Percentiles rank a stretch among this genome's conserved stretches.
Conservation (phyloP, 176 grass and related monocot genomes). For the Oryza meridionalis region DNA sequence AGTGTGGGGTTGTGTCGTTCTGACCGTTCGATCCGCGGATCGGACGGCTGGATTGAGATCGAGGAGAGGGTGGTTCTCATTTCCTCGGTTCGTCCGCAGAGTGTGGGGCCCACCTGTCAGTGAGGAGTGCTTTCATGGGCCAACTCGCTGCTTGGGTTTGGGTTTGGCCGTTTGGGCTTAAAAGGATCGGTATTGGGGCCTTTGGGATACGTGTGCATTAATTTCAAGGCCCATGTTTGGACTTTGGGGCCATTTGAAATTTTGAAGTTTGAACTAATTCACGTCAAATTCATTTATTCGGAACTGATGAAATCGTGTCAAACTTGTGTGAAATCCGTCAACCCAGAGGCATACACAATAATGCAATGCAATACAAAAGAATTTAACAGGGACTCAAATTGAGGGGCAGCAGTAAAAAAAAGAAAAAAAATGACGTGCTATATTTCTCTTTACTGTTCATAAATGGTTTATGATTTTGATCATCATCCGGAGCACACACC, state of each 20-base stretch:
- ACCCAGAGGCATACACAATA: neutral
- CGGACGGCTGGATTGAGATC: slow-evolving; percentile 1
- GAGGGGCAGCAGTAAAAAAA: neutral
- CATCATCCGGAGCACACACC: neutral
- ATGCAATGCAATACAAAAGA: neutral
- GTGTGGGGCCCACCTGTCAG: neutral
- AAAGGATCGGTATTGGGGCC: no score
- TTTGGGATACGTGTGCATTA: no score
- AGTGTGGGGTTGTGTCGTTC: no score
- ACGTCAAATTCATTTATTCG: neutral
- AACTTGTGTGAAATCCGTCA: neutral
- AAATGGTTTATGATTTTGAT: slow-evolving; percentile 27
- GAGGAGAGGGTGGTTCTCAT: no score
- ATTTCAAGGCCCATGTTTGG: no score
- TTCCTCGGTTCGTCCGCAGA: no score
- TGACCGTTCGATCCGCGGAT: neutral
- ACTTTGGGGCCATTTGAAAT: neutral
- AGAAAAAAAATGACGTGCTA: neutral
- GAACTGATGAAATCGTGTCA: neutral
- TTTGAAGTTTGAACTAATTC: neutral
- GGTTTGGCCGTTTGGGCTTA: no score
- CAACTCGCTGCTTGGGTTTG: no score
- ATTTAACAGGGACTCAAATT: neutral
- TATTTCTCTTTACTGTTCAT: slow-evolving; percentile 43
- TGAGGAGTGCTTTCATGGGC: no score